Conservation (phyloP, 1,284 basidiomycete genomes). For the Laetiporus sulphureus region DNA sequence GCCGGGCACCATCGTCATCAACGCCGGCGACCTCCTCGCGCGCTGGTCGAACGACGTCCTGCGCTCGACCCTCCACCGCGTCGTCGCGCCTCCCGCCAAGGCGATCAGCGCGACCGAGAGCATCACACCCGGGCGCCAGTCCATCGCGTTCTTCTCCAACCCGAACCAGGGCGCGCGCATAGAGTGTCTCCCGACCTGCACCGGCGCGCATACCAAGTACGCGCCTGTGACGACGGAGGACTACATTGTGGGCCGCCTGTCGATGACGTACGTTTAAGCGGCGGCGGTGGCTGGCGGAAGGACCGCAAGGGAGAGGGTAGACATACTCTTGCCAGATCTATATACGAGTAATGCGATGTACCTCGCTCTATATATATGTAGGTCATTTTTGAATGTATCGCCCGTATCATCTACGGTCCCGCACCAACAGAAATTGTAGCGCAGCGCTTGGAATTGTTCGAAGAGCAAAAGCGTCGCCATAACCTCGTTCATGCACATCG, state of each 20-base stretch:
- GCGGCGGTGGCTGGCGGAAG: too few species aligned
- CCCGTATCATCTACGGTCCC: too few species aligned
- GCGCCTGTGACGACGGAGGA: conserved; percentile 62
- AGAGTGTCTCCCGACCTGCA: conserved; percentile 67
- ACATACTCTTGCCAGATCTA: too few species aligned
- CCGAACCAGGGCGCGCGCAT: conserved; percentile 70
- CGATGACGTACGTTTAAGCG: conserved; percentile 60
- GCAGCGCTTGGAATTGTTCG: too few species aligned
- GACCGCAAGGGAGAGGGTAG: too few species aligned
- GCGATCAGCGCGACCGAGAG: conserved; percentile 42
- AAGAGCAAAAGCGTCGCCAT: too few species aligned
- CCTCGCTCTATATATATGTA: too few species aligned
- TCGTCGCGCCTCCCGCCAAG: conserved; percentile 62
- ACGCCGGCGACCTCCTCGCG: conserved; percentile 76
- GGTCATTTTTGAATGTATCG: too few species aligned
- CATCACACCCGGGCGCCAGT: conserved; percentile 64
- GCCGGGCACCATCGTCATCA: conserved; percentile 78
- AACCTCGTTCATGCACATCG: too few species aligned
- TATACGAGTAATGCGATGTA: too few species aligned
- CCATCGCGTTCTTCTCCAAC: conserved; percentile 85
- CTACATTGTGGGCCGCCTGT: conserved; percentile 70
- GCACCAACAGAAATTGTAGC: too few species aligned
- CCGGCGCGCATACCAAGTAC: conserved; percentile 48
- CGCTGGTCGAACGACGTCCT: conserved; percentile 83
- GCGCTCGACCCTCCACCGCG: conserved; percentile 75